Percentiles rank a stretch among this genome's conserved stretches.
phyloP scores from a whole-genome alignment of 2,329 filamentous ascomycete species.

The Neurospora sp. region DNA sequence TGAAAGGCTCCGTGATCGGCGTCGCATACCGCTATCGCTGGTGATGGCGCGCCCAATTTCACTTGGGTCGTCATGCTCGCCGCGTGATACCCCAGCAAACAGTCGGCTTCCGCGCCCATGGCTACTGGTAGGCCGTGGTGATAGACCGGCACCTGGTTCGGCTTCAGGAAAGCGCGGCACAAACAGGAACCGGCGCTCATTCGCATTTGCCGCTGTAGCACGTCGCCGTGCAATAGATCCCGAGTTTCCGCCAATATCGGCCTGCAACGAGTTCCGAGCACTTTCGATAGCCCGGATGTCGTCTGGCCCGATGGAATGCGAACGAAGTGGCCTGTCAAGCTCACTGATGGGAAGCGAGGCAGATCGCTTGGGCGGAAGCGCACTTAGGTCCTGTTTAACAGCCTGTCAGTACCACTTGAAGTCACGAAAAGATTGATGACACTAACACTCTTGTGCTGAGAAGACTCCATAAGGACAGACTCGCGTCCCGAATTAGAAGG shows the following conservation, averaged over 20 bases:
- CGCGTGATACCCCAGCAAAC: constrained; percentile 17
- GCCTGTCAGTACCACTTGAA: constrained; percentile 2
- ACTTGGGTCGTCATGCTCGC: constrained; percentile 32
- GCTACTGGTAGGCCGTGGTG: constrained; percentile 51
- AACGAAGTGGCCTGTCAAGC: constrained; percentile 49
- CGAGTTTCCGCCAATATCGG: constrained; percentile 23
- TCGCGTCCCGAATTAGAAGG: constrained; percentile 20
- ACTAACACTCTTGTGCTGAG: constrained; percentile 43
- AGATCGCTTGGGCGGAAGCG: constrained; percentile 41
- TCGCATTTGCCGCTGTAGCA: constrained; percentile 32
- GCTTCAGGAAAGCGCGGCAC: constrained; percentile 25
- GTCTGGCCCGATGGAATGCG: constrained; percentile 49
- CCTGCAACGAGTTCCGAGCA: constrained; percentile 42
- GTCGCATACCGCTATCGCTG: constrained; percentile 38
- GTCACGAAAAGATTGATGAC: not conserved
- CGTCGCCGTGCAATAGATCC: constrained; percentile 21
- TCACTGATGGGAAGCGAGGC: constrained; percentile 51
- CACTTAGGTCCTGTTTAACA: constrained; percentile 28
- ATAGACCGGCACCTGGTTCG: constrained; percentile 42
- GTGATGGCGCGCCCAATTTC: constrained; percentile 55
- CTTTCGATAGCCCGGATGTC: constrained; percentile 44
- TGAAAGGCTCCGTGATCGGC: constrained; percentile 51
- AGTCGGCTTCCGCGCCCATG: constrained; percentile 39
- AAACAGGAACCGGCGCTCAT: constrained; percentile 25
- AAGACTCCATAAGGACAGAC: constrained; percentile 18